These are phyloP conservation scores for Claviceps spartinae DNA, from an alignment of 2,329 filamentous ascomycete species.

Conservation along the genomic window DNA sequence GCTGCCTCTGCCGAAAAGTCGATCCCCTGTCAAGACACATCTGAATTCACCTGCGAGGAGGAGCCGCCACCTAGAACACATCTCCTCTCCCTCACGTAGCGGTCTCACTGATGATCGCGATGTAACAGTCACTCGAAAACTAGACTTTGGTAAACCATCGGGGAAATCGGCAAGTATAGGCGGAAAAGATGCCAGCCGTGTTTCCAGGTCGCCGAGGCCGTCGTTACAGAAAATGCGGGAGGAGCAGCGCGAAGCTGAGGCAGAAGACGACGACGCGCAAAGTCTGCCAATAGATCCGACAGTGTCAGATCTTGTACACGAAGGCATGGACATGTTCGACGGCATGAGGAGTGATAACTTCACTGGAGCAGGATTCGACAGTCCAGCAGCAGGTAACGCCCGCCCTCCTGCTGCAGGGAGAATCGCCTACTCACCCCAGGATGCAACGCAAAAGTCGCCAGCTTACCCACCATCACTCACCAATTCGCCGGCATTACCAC, in stretches of 20 bases:
- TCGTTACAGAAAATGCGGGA: background rate
- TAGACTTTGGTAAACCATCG: conserved; percentile 33
- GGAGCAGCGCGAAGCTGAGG: conserved; percentile 13
- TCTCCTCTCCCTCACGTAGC: conserved; percentile 35
- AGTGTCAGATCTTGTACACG: conserved; percentile 21
- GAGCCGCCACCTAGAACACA: conserved; percentile 42
- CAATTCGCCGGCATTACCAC: background rate
- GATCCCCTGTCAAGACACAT: conserved; percentile 51
- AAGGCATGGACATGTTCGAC: conserved; percentile 30
- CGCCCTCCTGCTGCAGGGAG: background rate
- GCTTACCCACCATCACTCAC: background rate
- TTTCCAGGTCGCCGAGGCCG: conserved; percentile 8
- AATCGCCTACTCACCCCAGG: conserved; percentile 4
- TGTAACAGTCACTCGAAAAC: conserved; percentile 34
- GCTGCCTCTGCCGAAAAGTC: conserved; percentile 31
- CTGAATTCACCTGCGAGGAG: conserved; percentile 47
- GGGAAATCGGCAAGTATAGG: conserved; percentile 3
- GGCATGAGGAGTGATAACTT: conserved; percentile 14
- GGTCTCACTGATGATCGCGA: conserved; percentile 20
- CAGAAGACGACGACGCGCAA: conserved; percentile 9
- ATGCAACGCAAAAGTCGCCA: background rate
- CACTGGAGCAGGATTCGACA: background rate
- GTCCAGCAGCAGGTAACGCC: conserved; percentile 7
- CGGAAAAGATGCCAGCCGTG: conserved; percentile 12
- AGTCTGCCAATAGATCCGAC: conserved; percentile 7